Percentiles rank a stretch among this genome's conserved stretches.
These are phyloP conservation scores for Echinosophora koreensis DNA, from an alignment of 306 rosid species.

Conservation along the genomic window DNA sequence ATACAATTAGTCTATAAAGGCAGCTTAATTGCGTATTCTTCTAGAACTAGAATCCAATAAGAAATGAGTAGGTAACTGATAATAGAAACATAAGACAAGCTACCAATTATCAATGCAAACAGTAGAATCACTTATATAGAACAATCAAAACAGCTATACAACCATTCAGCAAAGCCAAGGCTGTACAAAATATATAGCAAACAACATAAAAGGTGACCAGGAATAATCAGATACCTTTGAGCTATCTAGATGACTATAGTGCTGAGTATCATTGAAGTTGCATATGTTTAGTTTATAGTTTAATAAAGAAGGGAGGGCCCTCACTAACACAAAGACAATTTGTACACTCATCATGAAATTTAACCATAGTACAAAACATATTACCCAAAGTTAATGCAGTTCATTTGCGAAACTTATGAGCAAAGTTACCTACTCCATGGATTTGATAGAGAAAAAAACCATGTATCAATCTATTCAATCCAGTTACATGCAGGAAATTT, in stretches of 20 bases:
- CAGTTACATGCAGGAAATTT: not conserved
- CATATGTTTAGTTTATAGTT: not conserved
- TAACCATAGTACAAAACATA: not conserved
- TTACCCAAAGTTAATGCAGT: not conserved
- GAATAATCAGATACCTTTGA: not conserved
- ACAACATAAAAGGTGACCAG: not conserved
- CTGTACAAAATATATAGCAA: not conserved
- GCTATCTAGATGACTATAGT: not conserved
- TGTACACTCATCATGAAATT: not conserved
- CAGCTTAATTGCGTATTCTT: slow-evolving; percentile 14
- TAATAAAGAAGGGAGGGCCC: slow-evolving; percentile 6
- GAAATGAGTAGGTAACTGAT: slow-evolving; percentile 25
- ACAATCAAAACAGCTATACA: slow-evolving; percentile 7
- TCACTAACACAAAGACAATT: slow-evolving; percentile 25
- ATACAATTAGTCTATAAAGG: slow-evolving; percentile 9
- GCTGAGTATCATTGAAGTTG: not conserved
- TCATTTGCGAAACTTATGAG: slow-evolving; percentile 11
- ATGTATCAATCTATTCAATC: slow-evolving; percentile 1
- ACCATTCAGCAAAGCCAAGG: slow-evolving; percentile 6
- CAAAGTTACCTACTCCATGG: not conserved
- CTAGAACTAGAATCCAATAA: not conserved
- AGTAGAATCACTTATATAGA: slow-evolving; percentile 3
- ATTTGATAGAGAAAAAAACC: slow-evolving; percentile 32
- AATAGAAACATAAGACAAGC: not conserved
- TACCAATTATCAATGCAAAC: not conserved